Conservation (phyloP, 805 yeast genomes). For the Hanseniaspora meyeri region DNA sequence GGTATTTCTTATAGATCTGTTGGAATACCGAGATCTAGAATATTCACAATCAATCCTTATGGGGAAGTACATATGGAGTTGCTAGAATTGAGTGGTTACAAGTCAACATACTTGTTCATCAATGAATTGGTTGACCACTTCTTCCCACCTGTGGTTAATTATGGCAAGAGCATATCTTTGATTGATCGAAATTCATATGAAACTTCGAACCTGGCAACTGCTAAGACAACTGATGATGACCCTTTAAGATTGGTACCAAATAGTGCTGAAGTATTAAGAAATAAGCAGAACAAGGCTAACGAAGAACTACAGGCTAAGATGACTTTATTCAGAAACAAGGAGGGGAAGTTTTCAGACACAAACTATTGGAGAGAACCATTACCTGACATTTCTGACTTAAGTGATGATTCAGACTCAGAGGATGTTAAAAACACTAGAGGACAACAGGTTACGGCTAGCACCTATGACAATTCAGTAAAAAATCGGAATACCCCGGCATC, state of each 20-base stretch:
- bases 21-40: slow-evolving; percentile 84
- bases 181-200: not conserved
- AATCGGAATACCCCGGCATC: not conserved
- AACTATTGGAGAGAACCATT: slow-evolving; percentile 87
- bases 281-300: slow-evolving; percentile 8
- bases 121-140: slow-evolving; percentile 93
- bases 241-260: not conserved
- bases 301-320: slow-evolving; percentile 10
- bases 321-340: slow-evolving; percentile 19
- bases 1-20: slow-evolving; percentile 90
- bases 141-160: slow-evolving; percentile 64
- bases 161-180: not conserved
- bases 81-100: slow-evolving; percentile 84
- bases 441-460: not conserved
- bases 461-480: not conserved
- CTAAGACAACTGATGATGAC: not conserved
- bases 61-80: slow-evolving; percentile 97
- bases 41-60: slow-evolving; percentile 89
- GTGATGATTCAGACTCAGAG: slow-evolving; percentile 37
- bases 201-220: not conserved
- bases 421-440: not conserved
- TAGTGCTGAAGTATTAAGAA: not conserved
- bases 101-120: slow-evolving; percentile 73
- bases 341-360: slow-evolving; percentile 59
- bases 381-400: slow-evolving; percentile 45